Conservation (phyloP, 1,284 basidiomycete genomes). For the Apiotrichum laibachii region DNA sequence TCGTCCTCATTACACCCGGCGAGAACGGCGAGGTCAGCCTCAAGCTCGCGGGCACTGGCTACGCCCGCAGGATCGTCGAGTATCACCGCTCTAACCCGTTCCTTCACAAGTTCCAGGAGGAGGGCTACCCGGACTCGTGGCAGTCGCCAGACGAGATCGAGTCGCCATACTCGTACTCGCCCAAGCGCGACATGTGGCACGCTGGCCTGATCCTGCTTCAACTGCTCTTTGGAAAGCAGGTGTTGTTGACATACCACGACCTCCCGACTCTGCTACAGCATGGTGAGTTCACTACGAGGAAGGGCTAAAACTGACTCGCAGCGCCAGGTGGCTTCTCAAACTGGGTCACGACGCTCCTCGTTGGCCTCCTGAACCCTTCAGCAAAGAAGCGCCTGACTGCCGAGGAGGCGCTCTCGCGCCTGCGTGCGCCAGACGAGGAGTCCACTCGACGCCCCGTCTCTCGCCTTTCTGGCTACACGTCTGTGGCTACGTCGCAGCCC, state of each 20-base stretch:
- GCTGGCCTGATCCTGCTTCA: slow-evolving; percentile 45
- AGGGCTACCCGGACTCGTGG: slow-evolving; percentile 44
- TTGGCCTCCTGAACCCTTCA: slow-evolving; percentile 38
- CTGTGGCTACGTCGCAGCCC: background rate
- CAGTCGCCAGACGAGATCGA: slow-evolving; percentile 49
- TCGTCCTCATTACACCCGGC: slow-evolving; percentile 32
- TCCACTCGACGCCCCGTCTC: slow-evolving; percentile 19
- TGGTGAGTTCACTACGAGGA: slow-evolving; percentile 22
- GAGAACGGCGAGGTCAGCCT: slow-evolving; percentile 26
- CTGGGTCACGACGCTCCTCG: slow-evolving; percentile 34
- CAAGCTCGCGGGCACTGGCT: slow-evolving; percentile 47
- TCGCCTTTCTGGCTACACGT: background rate
- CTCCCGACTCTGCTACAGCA: slow-evolving; percentile 40
- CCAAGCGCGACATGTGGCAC: slow-evolving; percentile 51
- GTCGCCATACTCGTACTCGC: slow-evolving; percentile 42
- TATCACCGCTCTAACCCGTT: slow-evolving; percentile 51
- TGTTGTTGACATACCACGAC: slow-evolving; percentile 37
- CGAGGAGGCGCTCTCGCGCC: slow-evolving; percentile 38
- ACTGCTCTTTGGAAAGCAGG: slow-evolving; percentile 42
- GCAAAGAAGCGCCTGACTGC: slow-evolving; percentile 45
- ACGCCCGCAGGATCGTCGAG: slow-evolving; percentile 45
- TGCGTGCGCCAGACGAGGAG: slow-evolving; percentile 31
- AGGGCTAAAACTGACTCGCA: slow-evolving; percentile 7
- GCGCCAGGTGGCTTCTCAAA: slow-evolving; percentile 29
- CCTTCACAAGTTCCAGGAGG: slow-evolving; percentile 29